Evolutionary conservation across 257 asterid genomes (phyloP), one percentile per base, ranked within the genome.

Genomic region (Solanum paucissectum): DNA sequence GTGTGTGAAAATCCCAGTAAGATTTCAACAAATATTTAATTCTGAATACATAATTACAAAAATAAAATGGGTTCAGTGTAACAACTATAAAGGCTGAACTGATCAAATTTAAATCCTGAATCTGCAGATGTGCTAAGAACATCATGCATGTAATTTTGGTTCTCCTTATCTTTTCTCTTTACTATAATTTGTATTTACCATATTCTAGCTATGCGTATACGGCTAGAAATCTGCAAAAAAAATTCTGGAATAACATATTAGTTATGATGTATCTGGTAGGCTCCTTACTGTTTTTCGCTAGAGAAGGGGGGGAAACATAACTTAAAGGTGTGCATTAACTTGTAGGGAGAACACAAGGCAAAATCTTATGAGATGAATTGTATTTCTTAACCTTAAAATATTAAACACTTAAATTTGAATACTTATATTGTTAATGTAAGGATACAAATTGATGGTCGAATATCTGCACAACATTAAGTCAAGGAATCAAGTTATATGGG

Each of bases 131-230:
- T 10, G 29, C n/a, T 58, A 58, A 21, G 29, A 62, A 9, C n/a
- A 73, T 21, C 55, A 75, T 42, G 37, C 37, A 12, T 77, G 0
- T 40, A 42, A 3, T 12, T 25, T 42, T 79, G 14, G 20, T 79
- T 32, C 25, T 7, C 18, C 32, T 3, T 9, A n/a, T 62, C 14
- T 23, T 58, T 58, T 62, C 27, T 79, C 25, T 79, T 44, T 44
- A 5, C 66, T 27, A 79, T 44, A 40, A 76, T 5, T 42, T 40
- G 13, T 44, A 27, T 27, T 44, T 79, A 11, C 37, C 25, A 27
- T 16, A 12, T 46, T 13, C 13, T 29, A 95, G 98, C 88, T 95
- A 92, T 36, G 93, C 87, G 84, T 98, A 93, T 84, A 83, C 87
- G 11, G 92, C 91, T 89, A 98, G 95, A 87, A 91, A 91, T 52